These are phyloP conservation scores for Fraxinus albicans DNA, from an alignment of 305 asterid species.

Conservation along the genomic window DNA sequence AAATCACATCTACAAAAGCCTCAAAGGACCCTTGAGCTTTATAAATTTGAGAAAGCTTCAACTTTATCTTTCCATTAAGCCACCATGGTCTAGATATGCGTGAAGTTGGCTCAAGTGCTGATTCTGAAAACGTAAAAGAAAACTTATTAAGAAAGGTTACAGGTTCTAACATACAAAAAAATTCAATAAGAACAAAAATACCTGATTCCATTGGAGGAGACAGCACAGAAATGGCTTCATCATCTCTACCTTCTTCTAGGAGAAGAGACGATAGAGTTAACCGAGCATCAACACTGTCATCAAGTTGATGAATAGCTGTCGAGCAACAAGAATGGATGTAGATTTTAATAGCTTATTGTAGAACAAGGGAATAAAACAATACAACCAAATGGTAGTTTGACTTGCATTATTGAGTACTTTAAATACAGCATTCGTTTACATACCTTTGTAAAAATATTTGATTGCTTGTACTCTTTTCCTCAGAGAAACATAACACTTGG, in stretches of 20 bases:
- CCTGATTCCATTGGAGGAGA: slow-evolving; percentile 65
- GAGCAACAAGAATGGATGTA: slow-evolving; percentile 18
- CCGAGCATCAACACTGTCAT: slow-evolving; percentile 59
- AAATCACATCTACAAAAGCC: slow-evolving; percentile 48
- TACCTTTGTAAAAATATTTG: slow-evolving; percentile 57
- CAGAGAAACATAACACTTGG: slow-evolving; percentile 50
- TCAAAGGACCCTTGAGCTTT: slow-evolving; percentile 50
- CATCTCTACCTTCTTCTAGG: slow-evolving; percentile 64
- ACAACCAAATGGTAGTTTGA: background rate
- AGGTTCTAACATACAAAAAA: background rate
- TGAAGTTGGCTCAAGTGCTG: slow-evolving; percentile 28
- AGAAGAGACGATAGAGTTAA: slow-evolving; percentile 60
- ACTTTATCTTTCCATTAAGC: slow-evolving; percentile 51
- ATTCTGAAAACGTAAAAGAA: slow-evolving; percentile 27
- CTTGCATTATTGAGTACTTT: background rate
- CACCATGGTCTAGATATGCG: slow-evolving; percentile 40
- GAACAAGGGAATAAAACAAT: background rate
- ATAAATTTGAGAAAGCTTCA: slow-evolving; percentile 56
- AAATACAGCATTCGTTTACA: background rate
- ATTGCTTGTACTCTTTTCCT: slow-evolving; percentile 45
- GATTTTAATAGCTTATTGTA: slow-evolving; percentile 14
- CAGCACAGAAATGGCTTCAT: slow-evolving; percentile 77
- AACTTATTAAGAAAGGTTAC: slow-evolving; percentile 17
- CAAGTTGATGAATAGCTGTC: slow-evolving; percentile 54
- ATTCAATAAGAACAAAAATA: slow-evolving; percentile 19